These are phyloP conservation scores for Paramecium biaurelia DNA, from an alignment of 73 alveolate genomes.

Conservation along the genomic window DNA sequence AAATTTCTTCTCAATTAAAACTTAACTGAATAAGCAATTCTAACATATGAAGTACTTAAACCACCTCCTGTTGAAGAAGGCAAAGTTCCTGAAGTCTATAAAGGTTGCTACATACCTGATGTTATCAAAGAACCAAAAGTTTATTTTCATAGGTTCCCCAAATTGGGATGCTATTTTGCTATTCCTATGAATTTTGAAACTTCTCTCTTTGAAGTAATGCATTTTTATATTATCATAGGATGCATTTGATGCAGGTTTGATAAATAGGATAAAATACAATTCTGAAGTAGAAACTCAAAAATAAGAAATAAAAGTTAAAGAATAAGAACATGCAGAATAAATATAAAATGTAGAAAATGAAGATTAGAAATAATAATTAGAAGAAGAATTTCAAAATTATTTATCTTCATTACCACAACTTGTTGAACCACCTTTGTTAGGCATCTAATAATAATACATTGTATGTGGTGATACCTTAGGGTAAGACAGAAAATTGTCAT, in stretches of 20 bases:
- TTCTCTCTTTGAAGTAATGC: slow-evolving; percentile 69
- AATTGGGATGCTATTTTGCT: slow-evolving; percentile 89
- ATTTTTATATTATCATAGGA: not conserved
- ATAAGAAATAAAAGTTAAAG: not conserved
- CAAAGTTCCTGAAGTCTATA: not conserved
- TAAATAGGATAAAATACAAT: not conserved
- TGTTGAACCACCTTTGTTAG: slow-evolving; percentile 67
- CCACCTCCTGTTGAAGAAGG: slow-evolving; percentile 51
- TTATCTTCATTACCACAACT: slow-evolving; percentile 74
- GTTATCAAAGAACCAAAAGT: slow-evolving; percentile 86
- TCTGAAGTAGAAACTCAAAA: not conserved
- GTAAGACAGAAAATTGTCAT: slow-evolving; percentile 83
- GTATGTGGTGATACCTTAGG: slow-evolving; percentile 94
- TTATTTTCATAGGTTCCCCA: slow-evolving; percentile 85
- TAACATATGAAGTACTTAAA: slow-evolving; percentile 44
- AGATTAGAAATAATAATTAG: slow-evolving; percentile 72
- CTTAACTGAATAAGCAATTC: slow-evolving; percentile 7
- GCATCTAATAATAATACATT: slow-evolving; percentile 46
- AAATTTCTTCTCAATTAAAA: not conserved
- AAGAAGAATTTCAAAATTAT: slow-evolving; percentile 74
- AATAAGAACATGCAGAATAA: slow-evolving; percentile 61
- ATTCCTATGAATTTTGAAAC: slow-evolving; percentile 79
- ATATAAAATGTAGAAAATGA: slow-evolving; percentile 61
- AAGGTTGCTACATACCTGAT: slow-evolving; percentile 66
- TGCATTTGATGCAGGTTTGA: slow-evolving; percentile 77